Evolutionary conservation across 2,329 filamentous ascomycete genomes (phyloP), one percentile per base, ranked within the genome.

Genomic region (Cercospora sp.): DNA sequence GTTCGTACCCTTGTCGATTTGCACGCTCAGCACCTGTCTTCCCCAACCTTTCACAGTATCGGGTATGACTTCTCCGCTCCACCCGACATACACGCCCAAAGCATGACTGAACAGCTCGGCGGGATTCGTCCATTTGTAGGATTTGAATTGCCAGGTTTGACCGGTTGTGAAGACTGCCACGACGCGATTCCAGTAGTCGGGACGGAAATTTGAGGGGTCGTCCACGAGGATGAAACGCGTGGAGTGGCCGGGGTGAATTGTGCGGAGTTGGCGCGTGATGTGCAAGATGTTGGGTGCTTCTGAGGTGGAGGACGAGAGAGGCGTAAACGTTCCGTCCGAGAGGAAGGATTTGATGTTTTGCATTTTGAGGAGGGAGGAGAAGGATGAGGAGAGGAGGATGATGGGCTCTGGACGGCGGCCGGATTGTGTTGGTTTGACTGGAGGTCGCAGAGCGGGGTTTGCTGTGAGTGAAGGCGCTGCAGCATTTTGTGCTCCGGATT

Each of bases 101-200:
- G 93, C 91, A 76, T 97, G 92, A 72, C 89, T 88, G 83, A 99
- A 99, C 60, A 99, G 85, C 77, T 98, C 95, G 13, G 89, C 86
- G 0, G 95, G 92, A 65, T 91, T 90, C 73, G 90, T 90, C 93
- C 95, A 99, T 81, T 96, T 97, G 86, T 99, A 99, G 73, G 89
- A 91, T 82, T 97, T 97, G 83, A 99, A 99, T 81, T 99, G 95
- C 95, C 95, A 99, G 9, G 91, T 89, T 82, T 99, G 95, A 36
- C 95, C 95, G 0, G 95, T 99, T 0, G 95, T 99, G 82, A 99
- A 98, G 66, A 99, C 94, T 12, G 92, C 95, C 1, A 97, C 95
- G 6, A 99, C 91, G 62, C 94, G 90, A 75, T 90, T 90, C 95
- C 95, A 99, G 83, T 98, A 97, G 78, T 98, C 94, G 0, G 95